Percentiles rank a stretch among this genome's conserved stretches.
These are phyloP conservation scores for Yarrowia sp. DNA, from an alignment of 805 yeast species.

Conservation along the genomic window DNA sequence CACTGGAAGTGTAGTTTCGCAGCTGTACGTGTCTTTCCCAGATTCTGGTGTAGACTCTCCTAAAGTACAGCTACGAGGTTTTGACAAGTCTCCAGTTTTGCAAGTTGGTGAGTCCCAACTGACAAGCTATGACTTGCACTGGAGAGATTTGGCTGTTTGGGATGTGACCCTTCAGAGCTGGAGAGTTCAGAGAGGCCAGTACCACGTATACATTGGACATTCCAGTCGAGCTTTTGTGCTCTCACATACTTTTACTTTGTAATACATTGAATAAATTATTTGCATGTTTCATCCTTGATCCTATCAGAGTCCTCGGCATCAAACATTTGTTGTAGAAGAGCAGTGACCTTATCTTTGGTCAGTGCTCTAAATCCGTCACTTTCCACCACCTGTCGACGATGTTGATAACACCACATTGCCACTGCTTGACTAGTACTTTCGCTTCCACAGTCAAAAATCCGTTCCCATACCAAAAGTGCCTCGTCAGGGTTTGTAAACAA, in stretches of 20 bases:
- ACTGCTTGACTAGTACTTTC: not conserved
- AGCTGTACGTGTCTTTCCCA: conserved; percentile 51
- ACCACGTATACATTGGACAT: not conserved
- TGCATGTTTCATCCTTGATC: not conserved
- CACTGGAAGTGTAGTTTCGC: conserved; percentile 52
- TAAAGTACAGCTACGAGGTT: conserved; percentile 57
- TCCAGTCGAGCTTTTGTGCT: conserved; percentile 34
- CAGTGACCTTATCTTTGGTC: not conserved
- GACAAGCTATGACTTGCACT: conserved; percentile 46
- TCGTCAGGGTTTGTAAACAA: not conserved
- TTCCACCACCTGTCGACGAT: not conserved
- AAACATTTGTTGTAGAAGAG: conserved; percentile 1
- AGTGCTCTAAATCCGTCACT: not conserved
- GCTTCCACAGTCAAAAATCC: not conserved
- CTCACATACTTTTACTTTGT: not conserved
- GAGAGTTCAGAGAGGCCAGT: conserved; percentile 34
- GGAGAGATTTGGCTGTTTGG: conserved; percentile 58
- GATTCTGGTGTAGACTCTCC: conserved; percentile 43
- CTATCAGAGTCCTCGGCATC: conserved; percentile 5
- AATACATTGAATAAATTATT: not conserved
- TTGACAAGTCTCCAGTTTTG: conserved; percentile 51
- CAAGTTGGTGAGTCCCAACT: conserved; percentile 44
- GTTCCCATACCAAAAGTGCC: conserved; percentile 8
- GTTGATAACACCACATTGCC: not conserved
- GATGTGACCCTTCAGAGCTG: conserved; percentile 55